These are phyloP conservation scores for Monosporascus sp. DNA, from an alignment of 2,329 filamentous ascomycete genomes.

Conservation along the genomic window DNA sequence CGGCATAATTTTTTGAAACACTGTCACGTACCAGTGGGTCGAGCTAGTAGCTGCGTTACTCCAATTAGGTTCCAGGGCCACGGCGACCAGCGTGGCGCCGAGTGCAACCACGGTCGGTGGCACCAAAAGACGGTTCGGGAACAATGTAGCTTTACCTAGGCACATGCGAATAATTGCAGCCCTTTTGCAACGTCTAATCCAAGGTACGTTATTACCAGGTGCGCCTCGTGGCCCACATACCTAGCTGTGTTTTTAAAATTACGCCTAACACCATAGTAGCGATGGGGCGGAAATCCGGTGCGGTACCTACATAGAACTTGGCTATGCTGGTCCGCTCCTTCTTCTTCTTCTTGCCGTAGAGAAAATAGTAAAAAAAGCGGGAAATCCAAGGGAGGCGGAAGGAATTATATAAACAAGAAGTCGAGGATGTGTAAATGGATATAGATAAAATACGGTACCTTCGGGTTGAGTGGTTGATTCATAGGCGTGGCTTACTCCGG, in stretches of 20 bases:
- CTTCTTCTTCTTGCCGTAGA: background rate
- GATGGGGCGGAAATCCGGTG: too few relatives aligned
- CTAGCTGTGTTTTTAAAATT: too few relatives aligned
- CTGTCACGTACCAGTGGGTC: too few relatives aligned
- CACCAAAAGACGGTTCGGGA: slow-evolving; percentile 4
- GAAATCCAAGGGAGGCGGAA: background rate
- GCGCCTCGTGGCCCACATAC: too few relatives aligned
- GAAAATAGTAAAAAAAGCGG: slow-evolving; percentile 4
- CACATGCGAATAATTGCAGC: too few relatives aligned
- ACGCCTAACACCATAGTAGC: too few relatives aligned
- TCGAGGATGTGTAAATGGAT: slow-evolving; percentile 11
- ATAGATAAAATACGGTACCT: slow-evolving; percentile 29
- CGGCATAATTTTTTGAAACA: too few relatives aligned
- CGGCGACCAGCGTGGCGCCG: slow-evolving; percentile 1
- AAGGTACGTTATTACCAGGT: too few relatives aligned
- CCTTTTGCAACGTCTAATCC: too few relatives aligned
- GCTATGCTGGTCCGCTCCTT: slow-evolving; percentile 1
- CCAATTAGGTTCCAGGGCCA: background rate
- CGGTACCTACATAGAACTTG: too few relatives aligned
- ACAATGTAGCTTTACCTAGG: too few relatives aligned
- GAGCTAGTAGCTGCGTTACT: too few relatives aligned
- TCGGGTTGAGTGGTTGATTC: slow-evolving; percentile 39
- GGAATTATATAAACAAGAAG: slow-evolving; percentile 3
- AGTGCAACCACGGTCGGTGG: slow-evolving; percentile 4
- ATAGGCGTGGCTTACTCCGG: slow-evolving; percentile 29